Conservation (phyloP, 2,329 filamentous ascomycete genomes). For the Sporothrix dimorphospora region DNA sequence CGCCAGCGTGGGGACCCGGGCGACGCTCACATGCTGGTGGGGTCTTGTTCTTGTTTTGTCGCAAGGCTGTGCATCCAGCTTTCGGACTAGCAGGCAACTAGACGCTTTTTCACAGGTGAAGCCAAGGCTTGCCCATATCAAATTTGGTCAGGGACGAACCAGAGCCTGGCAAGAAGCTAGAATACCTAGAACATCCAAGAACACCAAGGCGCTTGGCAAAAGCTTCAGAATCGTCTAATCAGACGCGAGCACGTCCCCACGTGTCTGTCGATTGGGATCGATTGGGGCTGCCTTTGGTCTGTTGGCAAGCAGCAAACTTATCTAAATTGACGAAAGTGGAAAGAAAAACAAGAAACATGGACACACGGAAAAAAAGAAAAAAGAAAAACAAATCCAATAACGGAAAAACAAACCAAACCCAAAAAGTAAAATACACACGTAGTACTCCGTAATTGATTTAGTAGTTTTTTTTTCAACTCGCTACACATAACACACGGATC, state of each 20-base stretch:
- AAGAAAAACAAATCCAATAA: no score
- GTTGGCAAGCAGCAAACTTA: no score
- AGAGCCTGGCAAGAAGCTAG: neutral
- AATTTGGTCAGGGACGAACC: neutral
- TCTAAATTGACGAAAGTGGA: no score
- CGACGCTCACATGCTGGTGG: neutral
- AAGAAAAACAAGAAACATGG: no score
- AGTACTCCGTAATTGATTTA: no score
- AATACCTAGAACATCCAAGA: neutral
- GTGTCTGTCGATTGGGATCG: neutral
- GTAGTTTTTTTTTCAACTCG: no score
- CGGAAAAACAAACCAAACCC: no score
- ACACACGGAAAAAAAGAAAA: no score
- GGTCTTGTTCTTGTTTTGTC: neutral
- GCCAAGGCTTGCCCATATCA: neutral
- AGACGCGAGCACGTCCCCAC: neutral
- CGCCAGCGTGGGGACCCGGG: neutral
- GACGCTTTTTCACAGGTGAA: neutral
- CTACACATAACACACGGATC: no score
- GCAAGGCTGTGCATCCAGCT: conserved; percentile 6
- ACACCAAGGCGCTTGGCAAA: neutral
- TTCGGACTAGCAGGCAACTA: neutral
- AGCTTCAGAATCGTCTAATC: conserved; percentile 19
- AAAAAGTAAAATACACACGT: no score
- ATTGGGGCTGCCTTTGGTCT: no score